phyloP scores from a whole-genome alignment of 2,329 filamentous ascomycete species.

The Pseudopyricularia javanii region DNA sequence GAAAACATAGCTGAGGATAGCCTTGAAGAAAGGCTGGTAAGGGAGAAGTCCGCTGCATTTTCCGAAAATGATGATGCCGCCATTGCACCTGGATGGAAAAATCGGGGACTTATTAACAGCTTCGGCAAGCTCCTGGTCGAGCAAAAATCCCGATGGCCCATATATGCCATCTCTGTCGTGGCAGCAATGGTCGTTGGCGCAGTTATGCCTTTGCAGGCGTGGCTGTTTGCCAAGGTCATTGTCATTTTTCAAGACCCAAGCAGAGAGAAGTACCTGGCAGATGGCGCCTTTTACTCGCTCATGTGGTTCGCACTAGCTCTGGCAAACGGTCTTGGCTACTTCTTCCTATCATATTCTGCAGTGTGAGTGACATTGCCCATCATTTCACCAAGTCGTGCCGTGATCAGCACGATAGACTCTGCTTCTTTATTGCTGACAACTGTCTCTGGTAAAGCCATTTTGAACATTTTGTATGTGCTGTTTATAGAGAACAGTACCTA shows the following conservation, averaged over 20 bases:
- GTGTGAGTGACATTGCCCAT: no score
- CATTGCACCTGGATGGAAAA: slow-evolving; percentile 16
- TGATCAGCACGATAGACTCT: no score
- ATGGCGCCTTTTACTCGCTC: slow-evolving; percentile 45
- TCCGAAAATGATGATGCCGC: slow-evolving; percentile 16
- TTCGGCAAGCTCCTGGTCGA: slow-evolving; percentile 47
- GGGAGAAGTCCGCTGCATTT: slow-evolving; percentile 31
- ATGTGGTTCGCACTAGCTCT: slow-evolving; percentile 53
- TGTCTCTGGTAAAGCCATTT: slow-evolving; percentile 14
- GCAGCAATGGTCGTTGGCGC: slow-evolving; percentile 30
- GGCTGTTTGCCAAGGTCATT: slow-evolving; percentile 41
- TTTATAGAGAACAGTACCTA: slow-evolving; percentile 49
- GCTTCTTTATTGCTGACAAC: not conserved
- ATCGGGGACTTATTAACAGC: slow-evolving; percentile 31
- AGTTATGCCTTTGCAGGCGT: slow-evolving; percentile 37
- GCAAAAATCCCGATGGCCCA: slow-evolving; percentile 35
- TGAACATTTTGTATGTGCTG: slow-evolving; percentile 34
- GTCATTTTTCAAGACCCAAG: slow-evolving; percentile 29
- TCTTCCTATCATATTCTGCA: slow-evolving; percentile 29
- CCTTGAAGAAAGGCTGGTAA: slow-evolving; percentile 22
- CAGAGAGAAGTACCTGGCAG: slow-evolving; percentile 7
- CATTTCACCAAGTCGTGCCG: no score
- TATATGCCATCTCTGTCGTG: slow-evolving; percentile 36
- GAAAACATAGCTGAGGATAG: slow-evolving; percentile 25
- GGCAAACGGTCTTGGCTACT: slow-evolving; percentile 39